Percentiles rank a stretch among this genome's conserved stretches.
phyloP scores from a whole-genome alignment of 2,329 filamentous ascomycete genomes.

The Colletotrichum falcatum region DNA sequence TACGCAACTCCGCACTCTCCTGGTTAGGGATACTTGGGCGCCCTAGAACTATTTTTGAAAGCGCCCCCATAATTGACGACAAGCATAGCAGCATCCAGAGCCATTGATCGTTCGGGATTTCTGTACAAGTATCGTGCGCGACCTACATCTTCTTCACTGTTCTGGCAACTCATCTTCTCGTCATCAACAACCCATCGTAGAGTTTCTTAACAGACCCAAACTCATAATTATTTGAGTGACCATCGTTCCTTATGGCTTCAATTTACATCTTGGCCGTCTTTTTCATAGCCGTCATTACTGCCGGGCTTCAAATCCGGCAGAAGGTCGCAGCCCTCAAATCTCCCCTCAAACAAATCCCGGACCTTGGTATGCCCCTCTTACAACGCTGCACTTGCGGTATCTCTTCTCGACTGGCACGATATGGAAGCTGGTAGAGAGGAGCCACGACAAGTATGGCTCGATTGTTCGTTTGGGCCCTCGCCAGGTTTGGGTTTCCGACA shows the following conservation, averaged over 20 bases:
- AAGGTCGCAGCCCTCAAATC: slow-evolving; percentile 32
- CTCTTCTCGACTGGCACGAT: slow-evolving; percentile 44
- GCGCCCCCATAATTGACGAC: neutral
- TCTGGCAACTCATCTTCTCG: neutral
- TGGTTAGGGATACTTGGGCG: neutral
- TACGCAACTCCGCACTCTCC: neutral
- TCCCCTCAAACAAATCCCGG: slow-evolving; percentile 35
- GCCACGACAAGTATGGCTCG: slow-evolving; percentile 41
- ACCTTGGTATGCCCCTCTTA: slow-evolving; percentile 43
- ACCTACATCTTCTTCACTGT: neutral
- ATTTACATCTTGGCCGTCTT: slow-evolving; percentile 20
- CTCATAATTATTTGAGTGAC: neutral
- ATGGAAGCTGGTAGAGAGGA: slow-evolving; percentile 43
- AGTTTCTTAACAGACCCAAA: neutral
- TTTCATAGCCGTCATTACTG: slow-evolving; percentile 11
- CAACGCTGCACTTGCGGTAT: slow-evolving; percentile 42
- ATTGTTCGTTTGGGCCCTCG: slow-evolving; percentile 43
- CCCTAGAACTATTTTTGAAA: neutral
- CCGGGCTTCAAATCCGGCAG: slow-evolving; percentile 20
- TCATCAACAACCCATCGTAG: neutral
- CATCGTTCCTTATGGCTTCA: slow-evolving; percentile 5
- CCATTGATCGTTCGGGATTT: neutral
- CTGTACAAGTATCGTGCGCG: neutral
- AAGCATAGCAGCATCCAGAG: neutral
- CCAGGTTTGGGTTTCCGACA: slow-evolving; percentile 44